phyloP scores from a whole-genome alignment of 1,284 basidiomycete species.

The Apiotrichum brassicae region DNA sequence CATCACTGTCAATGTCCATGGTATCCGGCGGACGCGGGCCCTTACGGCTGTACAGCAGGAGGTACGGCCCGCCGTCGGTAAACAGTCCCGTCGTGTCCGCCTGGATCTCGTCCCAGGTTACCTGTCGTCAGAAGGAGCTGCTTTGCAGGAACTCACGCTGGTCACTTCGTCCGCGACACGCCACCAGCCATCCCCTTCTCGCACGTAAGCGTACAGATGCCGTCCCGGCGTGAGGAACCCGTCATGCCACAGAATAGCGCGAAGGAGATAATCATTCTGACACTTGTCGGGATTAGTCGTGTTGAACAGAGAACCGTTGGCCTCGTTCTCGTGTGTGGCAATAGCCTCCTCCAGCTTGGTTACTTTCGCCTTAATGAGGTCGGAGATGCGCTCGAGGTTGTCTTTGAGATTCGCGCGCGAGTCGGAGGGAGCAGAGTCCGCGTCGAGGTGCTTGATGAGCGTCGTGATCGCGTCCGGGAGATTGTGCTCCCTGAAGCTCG shows the following conservation, averaged over 20 bases:
- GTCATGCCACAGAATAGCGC: constrained; percentile 36
- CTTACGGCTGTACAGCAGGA: constrained; percentile 29
- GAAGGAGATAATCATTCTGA: constrained; percentile 31
- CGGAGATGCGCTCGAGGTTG: constrained; percentile 16
- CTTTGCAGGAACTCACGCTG: constrained; percentile 15
- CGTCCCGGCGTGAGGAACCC: constrained; percentile 29
- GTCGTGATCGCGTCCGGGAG: constrained; percentile 9
- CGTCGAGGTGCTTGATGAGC: constrained; percentile 23
- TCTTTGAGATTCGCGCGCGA: constrained; percentile 23
- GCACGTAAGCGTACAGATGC: constrained; percentile 36
- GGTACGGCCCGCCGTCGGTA: constrained; percentile 41
- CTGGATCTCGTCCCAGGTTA: constrained; percentile 26
- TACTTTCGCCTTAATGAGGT: constrained; percentile 19
- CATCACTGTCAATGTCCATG: background rate
- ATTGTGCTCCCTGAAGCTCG: constrained; percentile 18
- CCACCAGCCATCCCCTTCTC: constrained; percentile 31
- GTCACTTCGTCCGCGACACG: constrained; percentile 32
- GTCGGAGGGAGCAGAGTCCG: background rate
- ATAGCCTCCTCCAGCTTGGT: constrained; percentile 22
- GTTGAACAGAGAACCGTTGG: constrained; percentile 24
- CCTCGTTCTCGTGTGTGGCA: constrained; percentile 16
- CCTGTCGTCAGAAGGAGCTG: constrained; percentile 13
- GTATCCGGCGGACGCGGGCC: constrained; percentile 11
- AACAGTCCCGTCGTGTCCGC: constrained; percentile 35
- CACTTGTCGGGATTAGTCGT: constrained; percentile 29